These are phyloP conservation scores for Aspergillus mulundensis DNA, from an alignment of 495 filamentous ascomycete genomes.

Conservation along the genomic window DNA sequence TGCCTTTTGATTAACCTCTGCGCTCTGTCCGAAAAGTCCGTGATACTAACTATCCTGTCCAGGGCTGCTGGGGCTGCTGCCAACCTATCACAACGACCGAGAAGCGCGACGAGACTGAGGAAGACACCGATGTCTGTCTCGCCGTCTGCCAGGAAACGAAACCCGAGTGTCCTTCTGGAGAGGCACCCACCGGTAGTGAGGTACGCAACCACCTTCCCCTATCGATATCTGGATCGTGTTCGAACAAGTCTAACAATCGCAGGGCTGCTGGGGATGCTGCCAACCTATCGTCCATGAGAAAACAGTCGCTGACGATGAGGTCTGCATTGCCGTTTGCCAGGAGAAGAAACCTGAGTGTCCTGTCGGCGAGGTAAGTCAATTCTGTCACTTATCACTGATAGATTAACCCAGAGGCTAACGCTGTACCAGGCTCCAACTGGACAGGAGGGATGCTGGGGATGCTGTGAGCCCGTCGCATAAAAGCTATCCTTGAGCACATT, in stretches of 20 bases:
- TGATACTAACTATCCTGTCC: not conserved
- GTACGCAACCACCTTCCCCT: not conserved
- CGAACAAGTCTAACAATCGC: not conserved
- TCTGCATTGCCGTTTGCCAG: not conserved
- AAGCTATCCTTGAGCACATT: not conserved
- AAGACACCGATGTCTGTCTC: not conserved
- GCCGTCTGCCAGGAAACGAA: not conserved
- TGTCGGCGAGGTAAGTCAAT: constrained; percentile 3
- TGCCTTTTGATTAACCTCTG: not conserved
- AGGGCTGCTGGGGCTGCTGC: constrained; percentile 13
- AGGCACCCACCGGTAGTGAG: constrained; percentile 7
- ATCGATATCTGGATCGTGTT: too few species aligned
- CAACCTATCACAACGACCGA: not conserved
- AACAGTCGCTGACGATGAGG: not conserved
- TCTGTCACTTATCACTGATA: too few species aligned
- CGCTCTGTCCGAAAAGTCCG: too few species aligned
- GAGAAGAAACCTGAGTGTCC: constrained; percentile 1
- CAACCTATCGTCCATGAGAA: not conserved
- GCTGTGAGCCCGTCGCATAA: constrained; percentile 2
- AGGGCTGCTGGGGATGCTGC: constrained; percentile 13
- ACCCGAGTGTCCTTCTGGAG: constrained; percentile 4
- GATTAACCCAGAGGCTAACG: too few species aligned
- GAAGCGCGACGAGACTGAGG: not conserved
- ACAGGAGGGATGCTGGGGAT: constrained; percentile 9
- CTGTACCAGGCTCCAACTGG: constrained; percentile 1